Evolutionary conservation across 805 yeast species (phyloP).

Genomic region (Metschnikowia corniflorae): DNA sequence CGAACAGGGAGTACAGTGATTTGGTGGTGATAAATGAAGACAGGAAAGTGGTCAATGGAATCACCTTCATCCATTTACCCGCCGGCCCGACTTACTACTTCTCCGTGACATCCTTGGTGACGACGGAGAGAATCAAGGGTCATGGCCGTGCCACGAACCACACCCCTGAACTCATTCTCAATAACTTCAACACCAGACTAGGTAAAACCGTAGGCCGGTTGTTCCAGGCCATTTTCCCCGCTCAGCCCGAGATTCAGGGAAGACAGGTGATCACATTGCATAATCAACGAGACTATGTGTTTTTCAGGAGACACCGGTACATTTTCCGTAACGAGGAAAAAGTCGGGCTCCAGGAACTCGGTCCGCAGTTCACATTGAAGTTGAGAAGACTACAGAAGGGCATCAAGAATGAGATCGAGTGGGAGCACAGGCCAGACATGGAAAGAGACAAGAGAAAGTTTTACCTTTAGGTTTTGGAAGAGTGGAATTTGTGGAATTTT

Average conservation of each 20-base stretch:
- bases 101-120: constrained; percentile 70
- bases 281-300: constrained; percentile 92
- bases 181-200: constrained; percentile 87
- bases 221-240: constrained; percentile 91
- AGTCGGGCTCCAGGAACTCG: constrained; percentile 93
- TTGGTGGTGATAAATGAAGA: constrained; percentile 89
- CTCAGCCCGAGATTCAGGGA: constrained; percentile 89
- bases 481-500: no score
- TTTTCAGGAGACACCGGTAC: constrained; percentile 93
- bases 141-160: constrained; percentile 92
- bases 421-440: constrained; percentile 97
- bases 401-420: constrained; percentile 83
- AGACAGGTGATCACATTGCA: constrained; percentile 94
- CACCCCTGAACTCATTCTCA: constrained; percentile 85
- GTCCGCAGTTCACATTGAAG: constrained; percentile 93
- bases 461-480: constrained; percentile 65
- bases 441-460: constrained; percentile 94
- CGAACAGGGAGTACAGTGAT: constrained; percentile 83
- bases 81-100: constrained; percentile 95
- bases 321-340: constrained; percentile 83
- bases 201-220: constrained; percentile 92
- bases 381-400: constrained; percentile 89
- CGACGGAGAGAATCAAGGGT: constrained; percentile 72
- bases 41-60: constrained; percentile 85
- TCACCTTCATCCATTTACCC: constrained; percentile 91